Conservation (phyloP, 2,329 filamentous ascomycete species). For the Sporothrix brasiliensis region DNA sequence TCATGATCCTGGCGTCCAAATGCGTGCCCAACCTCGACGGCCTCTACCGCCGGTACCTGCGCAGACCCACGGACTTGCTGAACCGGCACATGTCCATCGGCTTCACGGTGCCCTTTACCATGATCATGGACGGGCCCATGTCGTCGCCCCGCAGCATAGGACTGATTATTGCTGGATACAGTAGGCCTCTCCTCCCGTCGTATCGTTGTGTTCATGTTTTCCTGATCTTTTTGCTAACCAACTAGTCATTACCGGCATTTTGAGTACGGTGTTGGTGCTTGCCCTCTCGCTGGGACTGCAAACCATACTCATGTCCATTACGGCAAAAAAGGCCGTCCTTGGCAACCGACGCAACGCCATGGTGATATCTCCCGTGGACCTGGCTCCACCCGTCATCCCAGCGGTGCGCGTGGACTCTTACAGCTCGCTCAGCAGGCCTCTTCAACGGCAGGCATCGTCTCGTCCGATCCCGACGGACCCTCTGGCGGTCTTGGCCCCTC, state of each 20-base stretch:
- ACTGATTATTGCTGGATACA: conserved; percentile 50
- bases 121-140: conserved; percentile 47
- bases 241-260: conserved; percentile 42
- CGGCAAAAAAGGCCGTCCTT: background rate
- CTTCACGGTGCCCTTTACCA: conserved; percentile 55
- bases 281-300: conserved; percentile 40
- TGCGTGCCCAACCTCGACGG: conserved; percentile 37
- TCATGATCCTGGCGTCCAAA: conserved; percentile 42
- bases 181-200: conserved; percentile 41
- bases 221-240: background rate
- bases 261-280: conserved; percentile 42
- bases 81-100: conserved; percentile 56
- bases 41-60: conserved; percentile 38
- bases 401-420: conserved; percentile 20
- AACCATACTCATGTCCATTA: conserved; percentile 31
- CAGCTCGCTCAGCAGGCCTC: background rate
- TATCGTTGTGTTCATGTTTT: background rate
- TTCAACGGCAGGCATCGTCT: background rate
- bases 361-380: conserved; percentile 5
- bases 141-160: conserved; percentile 45
- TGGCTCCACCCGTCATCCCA: background rate
- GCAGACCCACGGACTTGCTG: conserved; percentile 50
- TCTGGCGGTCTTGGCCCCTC: no score
- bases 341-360: background rate
- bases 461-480: background rate